phyloP scores from a whole-genome alignment of 2,329 filamentous ascomycete species.

The Teratosphaeria pseudoeucalypti region DNA sequence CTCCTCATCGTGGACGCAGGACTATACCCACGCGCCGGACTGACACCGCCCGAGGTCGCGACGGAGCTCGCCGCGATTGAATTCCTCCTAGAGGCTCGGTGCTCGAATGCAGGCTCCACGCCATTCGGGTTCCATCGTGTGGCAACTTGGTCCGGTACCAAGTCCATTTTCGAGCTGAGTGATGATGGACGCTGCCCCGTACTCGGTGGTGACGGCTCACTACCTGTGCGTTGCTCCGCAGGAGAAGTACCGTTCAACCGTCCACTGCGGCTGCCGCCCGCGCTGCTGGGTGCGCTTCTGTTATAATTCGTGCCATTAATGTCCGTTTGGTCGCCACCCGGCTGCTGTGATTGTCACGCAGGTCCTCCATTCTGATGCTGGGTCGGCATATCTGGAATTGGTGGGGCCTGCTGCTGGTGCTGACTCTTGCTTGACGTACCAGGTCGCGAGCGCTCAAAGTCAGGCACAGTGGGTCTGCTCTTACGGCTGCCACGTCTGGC shows the following conservation, averaged over 20 bases:
- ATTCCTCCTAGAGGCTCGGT: conserved; percentile 1
- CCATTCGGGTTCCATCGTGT: conserved; percentile 7
- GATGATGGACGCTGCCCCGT: background rate
- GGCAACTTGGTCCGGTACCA: conserved; percentile 4
- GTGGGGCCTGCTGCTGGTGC: conserved; percentile 1
- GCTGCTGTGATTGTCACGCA: conserved; percentile 19
- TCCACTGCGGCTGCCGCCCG: conserved; percentile 2
- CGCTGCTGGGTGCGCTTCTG: conserved; percentile 1
- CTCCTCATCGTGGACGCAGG: conserved; percentile 5
- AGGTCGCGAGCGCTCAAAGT: conserved; percentile 1
- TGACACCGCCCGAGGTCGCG: conserved; percentile 3
- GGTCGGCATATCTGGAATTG: background rate
- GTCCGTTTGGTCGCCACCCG: conserved; percentile 12
- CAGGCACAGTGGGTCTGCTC: conserved; percentile 9
- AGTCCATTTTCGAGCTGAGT: background rate
- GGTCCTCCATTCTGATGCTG: conserved; percentile 5
- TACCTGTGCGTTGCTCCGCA: conserved; percentile 1
- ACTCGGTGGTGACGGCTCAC: background rate
- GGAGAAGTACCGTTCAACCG: background rate
- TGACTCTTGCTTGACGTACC: background rate
- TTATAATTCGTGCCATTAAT: background rate
- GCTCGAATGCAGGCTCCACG: conserved; percentile 5
- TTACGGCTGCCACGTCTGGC: conserved; percentile 14
- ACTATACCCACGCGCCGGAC: conserved; percentile 5
- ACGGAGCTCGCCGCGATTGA: conserved; percentile 3